Evolutionary conservation across 306 rosid species (phyloP), one percentile per base, ranked within the genome.

Genomic region (Pterocarpus santalinus): DNA sequence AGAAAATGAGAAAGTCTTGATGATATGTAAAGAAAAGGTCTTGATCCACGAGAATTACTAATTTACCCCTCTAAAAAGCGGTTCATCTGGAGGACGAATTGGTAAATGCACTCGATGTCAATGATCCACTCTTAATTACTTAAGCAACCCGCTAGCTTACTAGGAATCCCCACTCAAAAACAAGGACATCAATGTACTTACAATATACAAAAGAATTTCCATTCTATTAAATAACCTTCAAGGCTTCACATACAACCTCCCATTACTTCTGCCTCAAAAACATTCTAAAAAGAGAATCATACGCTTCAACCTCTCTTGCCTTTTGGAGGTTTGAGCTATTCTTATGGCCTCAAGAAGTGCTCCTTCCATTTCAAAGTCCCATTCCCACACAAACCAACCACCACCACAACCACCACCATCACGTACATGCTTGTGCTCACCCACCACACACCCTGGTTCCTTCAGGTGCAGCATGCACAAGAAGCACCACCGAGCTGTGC

Each of bases 391-490:
- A n/a, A 82, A 73, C 34, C 28, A 22, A 0, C 28, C 28, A 22
- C 28, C 28, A 22, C 28, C 28, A 22, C 28, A 22, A 22, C 38
- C 80, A 62, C 41, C 56, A 73, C 16, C 44, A 52, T 15, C 79
- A 39, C 87, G 84, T 11, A 78, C 83, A 5, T 92, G 95, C 73
- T 52, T 85, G 65, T 92, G 97, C 32, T 87, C 97, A 35, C 93
- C 92, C 55, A 84, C 93, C 73, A 77, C 75, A 12, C 97, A 92
- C 22, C 90, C 94, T 9, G 92, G 94, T 39, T 92, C 97, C 28
- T 92, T 90, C 85, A 81, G 94, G 17, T 92, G 94, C 74, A 85
- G 88, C 65, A 33, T 81, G 64, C 97, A 92, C 80, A 86, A 89
- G 78, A 80, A 63, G 16, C 65, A 34, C 1, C 46, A 6, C 60